Conservation (phyloP, 805 yeast genomes). For the Hanseniaspora osmophila region DNA sequence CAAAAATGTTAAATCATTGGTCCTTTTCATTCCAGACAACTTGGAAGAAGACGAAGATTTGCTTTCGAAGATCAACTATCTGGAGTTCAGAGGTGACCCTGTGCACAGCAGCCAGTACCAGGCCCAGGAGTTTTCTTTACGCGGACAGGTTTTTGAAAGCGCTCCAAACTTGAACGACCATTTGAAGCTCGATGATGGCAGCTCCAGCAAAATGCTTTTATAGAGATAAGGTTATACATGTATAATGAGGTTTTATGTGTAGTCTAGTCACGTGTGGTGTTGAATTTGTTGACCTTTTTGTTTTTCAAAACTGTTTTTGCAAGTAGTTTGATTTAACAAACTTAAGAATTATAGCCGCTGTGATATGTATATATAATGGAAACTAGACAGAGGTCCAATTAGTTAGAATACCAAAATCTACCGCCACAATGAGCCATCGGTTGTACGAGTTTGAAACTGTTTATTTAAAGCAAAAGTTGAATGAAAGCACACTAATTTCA, state of each 20-base stretch:
- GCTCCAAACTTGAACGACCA: constrained; percentile 92
- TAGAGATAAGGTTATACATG: background rate
- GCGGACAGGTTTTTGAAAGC: constrained; percentile 43
- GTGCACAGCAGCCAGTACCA: constrained; percentile 37
- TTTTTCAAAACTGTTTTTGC: no score
- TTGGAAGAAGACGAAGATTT: constrained; percentile 52
- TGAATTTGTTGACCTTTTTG: no score
- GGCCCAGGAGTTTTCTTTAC: background rate
- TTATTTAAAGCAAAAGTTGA: background rate
- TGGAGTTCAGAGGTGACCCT: constrained; percentile 70
- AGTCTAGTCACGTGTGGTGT: no score
- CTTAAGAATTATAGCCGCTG: no score
- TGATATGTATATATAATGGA: no score
- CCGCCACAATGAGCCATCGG: background rate
- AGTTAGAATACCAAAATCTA: no score
- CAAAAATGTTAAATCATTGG: constrained; percentile 52
- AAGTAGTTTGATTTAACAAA: no score
- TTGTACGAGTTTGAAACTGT: constrained; percentile 1
- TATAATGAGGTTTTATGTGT: no score
- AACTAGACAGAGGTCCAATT: no score
- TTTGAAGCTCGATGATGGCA: constrained; percentile 23
- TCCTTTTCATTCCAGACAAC: constrained; percentile 54
- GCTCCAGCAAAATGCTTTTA: background rate
- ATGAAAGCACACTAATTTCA: background rate
- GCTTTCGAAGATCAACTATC: constrained; percentile 41